Evolutionary conservation across 2,329 filamentous ascomycete genomes (phyloP), one percentile per base, ranked within the genome.

Genomic region (Escovopsis weberi): DNA sequence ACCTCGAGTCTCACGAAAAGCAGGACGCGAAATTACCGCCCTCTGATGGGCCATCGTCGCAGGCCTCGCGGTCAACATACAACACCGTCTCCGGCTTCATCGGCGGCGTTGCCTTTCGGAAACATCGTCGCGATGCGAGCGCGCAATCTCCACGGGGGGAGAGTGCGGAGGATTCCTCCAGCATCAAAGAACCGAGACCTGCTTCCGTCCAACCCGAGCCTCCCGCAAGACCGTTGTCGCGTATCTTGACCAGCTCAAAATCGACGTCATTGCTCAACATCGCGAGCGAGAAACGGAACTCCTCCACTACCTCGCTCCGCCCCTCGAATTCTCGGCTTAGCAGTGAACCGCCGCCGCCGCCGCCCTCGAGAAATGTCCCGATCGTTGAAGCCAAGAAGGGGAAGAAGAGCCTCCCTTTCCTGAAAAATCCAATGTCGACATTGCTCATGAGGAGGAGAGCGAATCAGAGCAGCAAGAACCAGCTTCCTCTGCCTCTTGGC

Each of bases 341-440:
- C 30, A 60, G 57, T 40, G 66, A 72, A 30, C 52, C 63, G 6
- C 49, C 59, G 28, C 28, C 28, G 28, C 28, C 28, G 26, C 44
- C 49, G 4, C 47, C 58, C n/a, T 54, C 54, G 30, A 33, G 12
- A 30, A 41, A 8, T n/a, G 38, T 43, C 10, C 30, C 44, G 2
- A 26, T 26, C 12, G 42, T 45, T 11, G 69, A 74, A 40, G 55
- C 59, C 4, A 54, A 56, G n/a, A 72, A 68, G 51, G 61, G 63
- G 26, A 73, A 67, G 49, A 76, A 75, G 48, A 63, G 71, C 2
- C 56, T 75, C 33, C 72, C 74, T 0, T 77, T 77, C 42, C 58
- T 77, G 8, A 76, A 75, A 51, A 75, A 75, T 43, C 69, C 73
- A 36, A 72, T 77, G 65, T 74, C 75, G 2, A 73, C 70, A 1